Evolutionary conservation across 441 rosid species (phyloP).

Genomic region (Aleurites moluccanus): DNA sequence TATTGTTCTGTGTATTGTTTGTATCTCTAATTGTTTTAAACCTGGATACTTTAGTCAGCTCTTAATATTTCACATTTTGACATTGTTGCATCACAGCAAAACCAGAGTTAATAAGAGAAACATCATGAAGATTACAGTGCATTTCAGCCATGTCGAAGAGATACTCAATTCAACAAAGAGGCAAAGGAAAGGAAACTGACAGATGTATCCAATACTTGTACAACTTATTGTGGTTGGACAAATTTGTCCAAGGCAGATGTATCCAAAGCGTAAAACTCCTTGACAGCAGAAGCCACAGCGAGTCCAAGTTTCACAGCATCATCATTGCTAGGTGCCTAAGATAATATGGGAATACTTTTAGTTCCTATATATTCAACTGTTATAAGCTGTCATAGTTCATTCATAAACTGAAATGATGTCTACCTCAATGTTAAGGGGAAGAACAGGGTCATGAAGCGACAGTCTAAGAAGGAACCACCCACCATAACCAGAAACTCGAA

Average conservation of each 20-base stretch:
- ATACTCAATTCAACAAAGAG: background rate
- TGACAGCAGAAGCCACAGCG: constrained; percentile 57
- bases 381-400: background rate
- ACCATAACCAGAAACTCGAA: constrained; percentile 85
- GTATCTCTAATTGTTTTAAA: constrained; percentile 5
- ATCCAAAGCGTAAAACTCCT: constrained; percentile 81
- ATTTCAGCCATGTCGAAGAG: too few species aligned
- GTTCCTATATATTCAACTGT: constrained; percentile 1
- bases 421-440: constrained; percentile 99
- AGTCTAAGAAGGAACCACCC: constrained; percentile 99
- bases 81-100: background rate
- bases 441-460: constrained; percentile 97
- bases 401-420: constrained; percentile 4
- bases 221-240: constrained; percentile 38
- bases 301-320: constrained; percentile 80
- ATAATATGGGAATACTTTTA: background rate
- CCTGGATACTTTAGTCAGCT: background rate
- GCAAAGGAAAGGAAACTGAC: background rate
- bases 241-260: constrained; percentile 72
- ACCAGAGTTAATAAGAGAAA: background rate
- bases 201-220: too few species aligned
- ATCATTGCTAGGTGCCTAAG: constrained; percentile 71
- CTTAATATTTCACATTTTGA: background rate
- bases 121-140: too few species aligned
- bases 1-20: background rate